Evolutionary conservation across 495 filamentous ascomycete genomes (phyloP).

Genomic region (Tuber calosporum): DNA sequence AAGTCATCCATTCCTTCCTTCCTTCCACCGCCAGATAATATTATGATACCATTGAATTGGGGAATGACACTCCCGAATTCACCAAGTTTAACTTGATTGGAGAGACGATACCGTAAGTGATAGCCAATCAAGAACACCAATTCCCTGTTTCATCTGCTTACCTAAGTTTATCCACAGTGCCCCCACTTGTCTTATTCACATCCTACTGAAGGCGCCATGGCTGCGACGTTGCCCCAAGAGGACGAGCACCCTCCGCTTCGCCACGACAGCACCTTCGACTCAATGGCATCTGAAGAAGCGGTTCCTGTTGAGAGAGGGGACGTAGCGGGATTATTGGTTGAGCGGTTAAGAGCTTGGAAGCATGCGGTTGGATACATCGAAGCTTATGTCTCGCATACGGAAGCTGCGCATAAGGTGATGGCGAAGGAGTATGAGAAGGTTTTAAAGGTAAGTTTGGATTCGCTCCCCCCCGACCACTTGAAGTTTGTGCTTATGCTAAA

Average conservation of each 20-base stretch:
- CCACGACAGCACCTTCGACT: slow-evolving; percentile 13
- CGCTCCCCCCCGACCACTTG: slow-evolving; percentile 1
- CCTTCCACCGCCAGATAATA: not conserved
- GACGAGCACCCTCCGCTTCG: slow-evolving; percentile 15
- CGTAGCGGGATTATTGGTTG: slow-evolving; percentile 68
- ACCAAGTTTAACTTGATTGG: not conserved
- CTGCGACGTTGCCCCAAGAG: not conserved
- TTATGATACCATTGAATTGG: not conserved
- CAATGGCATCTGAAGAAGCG: slow-evolving; percentile 36
- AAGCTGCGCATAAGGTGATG: slow-evolving; percentile 74
- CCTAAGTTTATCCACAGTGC: not conserved
- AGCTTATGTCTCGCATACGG: slow-evolving; percentile 73
- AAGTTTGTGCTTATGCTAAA: slow-evolving; percentile 4
- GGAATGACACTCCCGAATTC: not conserved
- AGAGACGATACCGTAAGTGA: not conserved
- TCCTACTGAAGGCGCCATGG: not conserved
- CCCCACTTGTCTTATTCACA: not conserved
- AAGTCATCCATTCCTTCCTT: not conserved
- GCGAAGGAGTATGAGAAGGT: slow-evolving; percentile 94
- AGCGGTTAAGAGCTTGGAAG: slow-evolving; percentile 89
- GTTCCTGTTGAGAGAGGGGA: slow-evolving; percentile 42
- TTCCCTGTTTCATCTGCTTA: not conserved
- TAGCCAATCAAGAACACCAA: not conserved
- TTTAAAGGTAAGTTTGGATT: slow-evolving; percentile 58
- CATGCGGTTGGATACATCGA: slow-evolving; percentile 86